Base-by-base conservation (phyloP, 2,329 filamentous ascomycete species). In the Calonectria fujianensis region DNA sequence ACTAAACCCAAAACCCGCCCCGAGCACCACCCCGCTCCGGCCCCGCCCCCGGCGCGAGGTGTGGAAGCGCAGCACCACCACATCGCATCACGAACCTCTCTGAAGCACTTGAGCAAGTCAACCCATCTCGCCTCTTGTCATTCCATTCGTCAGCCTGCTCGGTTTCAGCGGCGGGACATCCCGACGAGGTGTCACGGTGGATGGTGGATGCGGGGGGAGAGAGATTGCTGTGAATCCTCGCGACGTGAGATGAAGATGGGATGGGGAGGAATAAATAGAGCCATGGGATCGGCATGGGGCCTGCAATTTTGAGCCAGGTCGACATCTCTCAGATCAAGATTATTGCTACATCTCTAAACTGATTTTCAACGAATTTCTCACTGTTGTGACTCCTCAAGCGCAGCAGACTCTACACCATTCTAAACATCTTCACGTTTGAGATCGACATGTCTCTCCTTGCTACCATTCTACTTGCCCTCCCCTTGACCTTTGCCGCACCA, bases 381-480 rank as follows among this genome's bases (percentile, higher is more conserved):
- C 35, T 59, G 32, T 13, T 48, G 45, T 45, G 18, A n/a, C 18
- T 45, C 3, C 41, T 45, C 41, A 45, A n/a, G 18, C 41, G 10
- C 31, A 32, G 51, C 29, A 54, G n/a, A 20, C 51, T 2, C 9
- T 32, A 29, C 32, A 14, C 27, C 14, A 24, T n/a, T 31, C n/a
- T 35, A 20, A 20, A 6, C 31, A 35, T 37, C 32, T 35, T 24
- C 20, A 37, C 8, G 27, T 57, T 70, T 68, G 37, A 57, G 45
- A 57, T 31, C 61, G 50, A 66, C 29, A 82, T 82, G 80, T 45
- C 79, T 61, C 65, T 73, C 71, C 69, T 73, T 59, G 31, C 74
- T n/a, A 52, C 73, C 50, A 24, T 77, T 63, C 61, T 82, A 35
- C 67, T 80, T 37, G 75, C 76, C 35, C 77, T 80, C 39, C 73